Conservation (phyloP, 495 filamentous ascomycete genomes). For the Penicillium chermesinum region DNA sequence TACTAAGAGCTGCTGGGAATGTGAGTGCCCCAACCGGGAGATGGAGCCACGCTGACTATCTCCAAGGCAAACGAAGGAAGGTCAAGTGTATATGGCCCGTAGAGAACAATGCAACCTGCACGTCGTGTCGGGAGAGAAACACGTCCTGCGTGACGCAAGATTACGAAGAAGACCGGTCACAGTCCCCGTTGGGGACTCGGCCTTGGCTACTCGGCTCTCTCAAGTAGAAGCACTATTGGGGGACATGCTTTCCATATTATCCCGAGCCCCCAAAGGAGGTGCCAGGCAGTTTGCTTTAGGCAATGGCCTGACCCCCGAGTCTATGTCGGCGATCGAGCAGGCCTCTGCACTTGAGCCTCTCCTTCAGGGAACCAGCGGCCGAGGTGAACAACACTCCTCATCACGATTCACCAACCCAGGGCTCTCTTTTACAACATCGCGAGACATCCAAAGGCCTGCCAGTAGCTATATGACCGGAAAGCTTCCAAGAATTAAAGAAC, state of each 20-base stretch:
- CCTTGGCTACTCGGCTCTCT: neutral
- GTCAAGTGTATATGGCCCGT: constrained; percentile 13
- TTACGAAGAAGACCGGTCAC: constrained; percentile 10
- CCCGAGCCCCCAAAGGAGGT: neutral
- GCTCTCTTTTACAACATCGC: neutral
- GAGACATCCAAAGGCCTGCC: neutral
- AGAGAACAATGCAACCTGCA: constrained; percentile 5
- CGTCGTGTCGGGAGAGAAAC: constrained; percentile 8
- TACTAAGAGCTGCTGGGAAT: constrained; percentile 20
- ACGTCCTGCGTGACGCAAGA: constrained; percentile 13
- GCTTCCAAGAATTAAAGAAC: constrained; percentile 5
- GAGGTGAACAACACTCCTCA: neutral
- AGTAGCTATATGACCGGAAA: neutral
- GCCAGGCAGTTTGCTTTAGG: neutral
- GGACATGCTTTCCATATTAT: neutral
- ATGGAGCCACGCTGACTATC: neutral
- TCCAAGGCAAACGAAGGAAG: constrained; percentile 9
- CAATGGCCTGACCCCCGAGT: neutral
- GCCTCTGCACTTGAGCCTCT: neutral
- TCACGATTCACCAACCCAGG: neutral
- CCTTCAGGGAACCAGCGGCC: neutral
- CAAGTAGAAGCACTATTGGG: constrained; percentile 4
- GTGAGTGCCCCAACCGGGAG: constrained; percentile 7
- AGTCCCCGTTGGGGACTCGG: neutral
- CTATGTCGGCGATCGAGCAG: neutral